These are phyloP conservation scores for Aspergillus sergii DNA, from an alignment of 2,329 filamentous ascomycete genomes.

Conservation along the genomic window DNA sequence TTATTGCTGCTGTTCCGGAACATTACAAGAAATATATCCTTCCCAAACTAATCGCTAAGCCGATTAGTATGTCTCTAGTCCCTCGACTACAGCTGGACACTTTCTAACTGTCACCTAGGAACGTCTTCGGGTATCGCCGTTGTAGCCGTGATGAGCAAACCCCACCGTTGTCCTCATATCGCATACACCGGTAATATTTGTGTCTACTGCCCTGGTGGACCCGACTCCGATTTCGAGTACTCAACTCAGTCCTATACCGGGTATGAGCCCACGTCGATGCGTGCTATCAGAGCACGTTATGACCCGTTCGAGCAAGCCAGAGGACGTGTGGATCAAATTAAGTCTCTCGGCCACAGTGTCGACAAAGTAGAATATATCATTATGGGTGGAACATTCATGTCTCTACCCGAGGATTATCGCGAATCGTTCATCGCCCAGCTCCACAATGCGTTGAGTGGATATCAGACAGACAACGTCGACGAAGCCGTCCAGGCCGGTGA, in stretches of 20 bases:
- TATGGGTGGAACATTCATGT: slow-evolving; percentile 99
- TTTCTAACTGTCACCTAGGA: slow-evolving; percentile 50
- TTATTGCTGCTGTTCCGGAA: slow-evolving; percentile 97
- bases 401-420: slow-evolving; percentile 81
- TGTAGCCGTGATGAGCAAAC: slow-evolving; percentile 99
- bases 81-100: neutral
- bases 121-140: slow-evolving; percentile 97
- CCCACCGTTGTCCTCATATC: slow-evolving; percentile 95
- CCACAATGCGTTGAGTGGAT: slow-evolving; percentile 95
- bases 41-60: slow-evolving; percentile 94
- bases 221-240: slow-evolving; percentile 98
- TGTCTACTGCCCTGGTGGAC: slow-evolving; percentile 96
- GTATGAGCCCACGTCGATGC: slow-evolving; percentile 98
- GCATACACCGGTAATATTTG: slow-evolving; percentile 99
- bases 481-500: slow-evolving; percentile 92
- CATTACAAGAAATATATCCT: slow-evolving; percentile 99
- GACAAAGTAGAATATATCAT: slow-evolving; percentile 99
- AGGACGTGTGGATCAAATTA: slow-evolving; percentile 94
- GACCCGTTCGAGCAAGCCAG: slow-evolving; percentile 97
- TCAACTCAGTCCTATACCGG: slow-evolving; percentile 98
- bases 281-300: slow-evolving; percentile 93
- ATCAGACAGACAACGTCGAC: slow-evolving; percentile 91
- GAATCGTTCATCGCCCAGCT: slow-evolving; percentile 94
- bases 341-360: slow-evolving; percentile 91
- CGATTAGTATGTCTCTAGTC: slow-evolving; percentile 67